Percentiles rank a stretch among this genome's conserved stretches.
These are phyloP conservation scores for Fermentozyma sake DNA, from an alignment of 1,139 yeast species.

Conservation along the genomic window DNA sequence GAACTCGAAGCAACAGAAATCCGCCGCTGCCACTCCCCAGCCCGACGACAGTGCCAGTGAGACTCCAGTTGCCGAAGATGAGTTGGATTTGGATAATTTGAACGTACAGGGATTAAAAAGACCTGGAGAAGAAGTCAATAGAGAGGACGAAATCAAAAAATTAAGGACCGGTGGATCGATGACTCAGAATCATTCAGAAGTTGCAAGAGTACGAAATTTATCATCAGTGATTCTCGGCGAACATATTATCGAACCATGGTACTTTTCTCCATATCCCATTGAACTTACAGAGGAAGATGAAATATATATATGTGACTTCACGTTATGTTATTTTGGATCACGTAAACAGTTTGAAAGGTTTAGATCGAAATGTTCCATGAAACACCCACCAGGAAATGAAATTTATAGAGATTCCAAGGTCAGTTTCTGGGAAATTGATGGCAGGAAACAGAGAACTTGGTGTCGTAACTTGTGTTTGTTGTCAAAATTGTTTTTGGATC, in stretches of 20 bases:
- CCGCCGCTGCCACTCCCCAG: slow-evolving; percentile 19
- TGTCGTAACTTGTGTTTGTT: slow-evolving; percentile 89
- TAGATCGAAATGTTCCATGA: slow-evolving; percentile 76
- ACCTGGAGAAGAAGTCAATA: slow-evolving; percentile 65
- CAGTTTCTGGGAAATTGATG: slow-evolving; percentile 91
- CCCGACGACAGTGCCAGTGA: slow-evolving; percentile 17
- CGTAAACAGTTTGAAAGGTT: slow-evolving; percentile 88
- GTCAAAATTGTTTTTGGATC: slow-evolving; percentile 86
- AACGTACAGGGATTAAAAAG: slow-evolving; percentile 75
- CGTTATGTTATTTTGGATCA: slow-evolving; percentile 85
- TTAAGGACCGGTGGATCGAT: slow-evolving; percentile 92
- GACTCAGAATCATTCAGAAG: slow-evolving; percentile 88
- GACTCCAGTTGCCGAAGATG: slow-evolving; percentile 33
- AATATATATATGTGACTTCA: slow-evolving; percentile 86
- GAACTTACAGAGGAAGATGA: slow-evolving; percentile 90
- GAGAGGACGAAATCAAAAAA: slow-evolving; percentile 91
- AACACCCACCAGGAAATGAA: slow-evolving; percentile 98
- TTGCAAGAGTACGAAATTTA: slow-evolving; percentile 85
- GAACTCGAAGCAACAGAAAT: slow-evolving; percentile 8
- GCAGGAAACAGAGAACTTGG: slow-evolving; percentile 93
- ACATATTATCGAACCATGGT: slow-evolving; percentile 96
- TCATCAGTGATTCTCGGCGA: slow-evolving; percentile 78
- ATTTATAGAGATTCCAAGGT: slow-evolving; percentile 81
- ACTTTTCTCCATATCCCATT: slow-evolving; percentile 93
- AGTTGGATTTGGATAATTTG: slow-evolving; percentile 81